Evolutionary conservation across 2,329 filamentous ascomycete species (phyloP).

Genomic region (Xylaria polymorpha): DNA sequence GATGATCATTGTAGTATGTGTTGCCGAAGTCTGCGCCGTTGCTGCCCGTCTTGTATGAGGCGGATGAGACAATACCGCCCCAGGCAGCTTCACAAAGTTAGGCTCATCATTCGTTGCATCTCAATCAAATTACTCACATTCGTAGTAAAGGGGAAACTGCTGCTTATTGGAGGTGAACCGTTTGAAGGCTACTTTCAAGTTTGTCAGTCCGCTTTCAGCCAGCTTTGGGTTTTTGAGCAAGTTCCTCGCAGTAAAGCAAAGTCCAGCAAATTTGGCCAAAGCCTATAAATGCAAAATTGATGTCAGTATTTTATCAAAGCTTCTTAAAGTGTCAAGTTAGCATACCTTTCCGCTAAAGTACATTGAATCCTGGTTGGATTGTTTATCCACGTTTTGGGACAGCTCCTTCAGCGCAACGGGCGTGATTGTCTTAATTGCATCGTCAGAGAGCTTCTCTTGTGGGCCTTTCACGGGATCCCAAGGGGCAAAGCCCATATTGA

Average conservation of each 20-base stretch:
- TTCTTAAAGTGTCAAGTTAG: neutral
- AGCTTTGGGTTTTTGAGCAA: constrained; percentile 69
- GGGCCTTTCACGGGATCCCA: constrained; percentile 71
- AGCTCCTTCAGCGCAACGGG: constrained; percentile 77
- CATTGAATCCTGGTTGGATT: constrained; percentile 84
- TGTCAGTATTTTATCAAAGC: neutral
- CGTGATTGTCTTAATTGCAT: constrained; percentile 69
- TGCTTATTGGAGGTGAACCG: constrained; percentile 76
- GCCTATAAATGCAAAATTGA: constrained; percentile 55
- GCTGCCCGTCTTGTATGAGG: constrained; percentile 76
- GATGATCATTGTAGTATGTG: constrained; percentile 81
- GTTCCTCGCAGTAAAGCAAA: constrained; percentile 74
- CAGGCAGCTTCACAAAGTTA: constrained; percentile 65
- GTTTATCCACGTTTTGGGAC: constrained; percentile 76
- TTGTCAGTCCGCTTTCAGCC: constrained; percentile 67
- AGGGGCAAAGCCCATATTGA: constrained; percentile 80
- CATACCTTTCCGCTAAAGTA: constrained; percentile 88
- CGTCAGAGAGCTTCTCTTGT: constrained; percentile 59
- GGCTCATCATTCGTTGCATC: neutral
- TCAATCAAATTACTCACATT: constrained; percentile 58
- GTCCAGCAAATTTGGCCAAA: constrained; percentile 78
- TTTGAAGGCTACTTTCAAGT: constrained; percentile 74
- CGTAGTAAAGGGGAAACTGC: constrained; percentile 72
- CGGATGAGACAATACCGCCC: constrained; percentile 84
- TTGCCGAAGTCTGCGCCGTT: constrained; percentile 87